Conservation (phyloP, 176 grass and related monocot species). For the Musa itinerans region DNA sequence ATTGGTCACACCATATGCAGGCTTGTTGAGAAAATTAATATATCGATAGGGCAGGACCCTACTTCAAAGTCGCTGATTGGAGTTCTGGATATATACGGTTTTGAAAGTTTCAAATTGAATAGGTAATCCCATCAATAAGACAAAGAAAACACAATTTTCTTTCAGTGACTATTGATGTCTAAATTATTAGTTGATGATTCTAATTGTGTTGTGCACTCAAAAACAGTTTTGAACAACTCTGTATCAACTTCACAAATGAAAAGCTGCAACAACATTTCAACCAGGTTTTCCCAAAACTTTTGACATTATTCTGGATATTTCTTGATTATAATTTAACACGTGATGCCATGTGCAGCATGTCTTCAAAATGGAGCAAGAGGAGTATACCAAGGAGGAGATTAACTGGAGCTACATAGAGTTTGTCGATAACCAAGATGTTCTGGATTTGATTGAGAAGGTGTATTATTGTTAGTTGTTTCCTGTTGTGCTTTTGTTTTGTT, state of each 20-base stretch:
- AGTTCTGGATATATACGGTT: constrained; percentile 98
- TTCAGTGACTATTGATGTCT: neutral
- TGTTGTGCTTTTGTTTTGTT: no score
- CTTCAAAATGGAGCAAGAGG: constrained; percentile 95
- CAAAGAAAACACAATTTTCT: neutral
- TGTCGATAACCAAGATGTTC: constrained; percentile 93
- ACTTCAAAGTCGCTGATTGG: constrained; percentile 75
- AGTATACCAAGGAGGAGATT: constrained; percentile 85
- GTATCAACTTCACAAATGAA: constrained; percentile 94
- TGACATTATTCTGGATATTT: constrained; percentile 3
- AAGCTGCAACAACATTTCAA: constrained; percentile 97
- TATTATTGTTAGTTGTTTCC: constrained; percentile 9
- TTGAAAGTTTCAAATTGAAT: constrained; percentile 97
- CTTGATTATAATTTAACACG: neutral
- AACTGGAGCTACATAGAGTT: constrained; percentile 97
- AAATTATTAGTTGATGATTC: constrained; percentile 16
- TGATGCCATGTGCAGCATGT: constrained; percentile 52
- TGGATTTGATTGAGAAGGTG: constrained; percentile 94
- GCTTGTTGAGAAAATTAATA: constrained; percentile 93
- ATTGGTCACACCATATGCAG: constrained; percentile 23
- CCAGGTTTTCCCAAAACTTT: constrained; percentile 43
- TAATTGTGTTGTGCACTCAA: constrained; percentile 19
- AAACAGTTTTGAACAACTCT: constrained; percentile 89
- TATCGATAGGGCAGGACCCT: constrained; percentile 84
- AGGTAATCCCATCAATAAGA: constrained; percentile 41